phyloP scores from a whole-genome alignment of 2,329 filamentous ascomycete genomes.

The Blumeria hordei region DNA sequence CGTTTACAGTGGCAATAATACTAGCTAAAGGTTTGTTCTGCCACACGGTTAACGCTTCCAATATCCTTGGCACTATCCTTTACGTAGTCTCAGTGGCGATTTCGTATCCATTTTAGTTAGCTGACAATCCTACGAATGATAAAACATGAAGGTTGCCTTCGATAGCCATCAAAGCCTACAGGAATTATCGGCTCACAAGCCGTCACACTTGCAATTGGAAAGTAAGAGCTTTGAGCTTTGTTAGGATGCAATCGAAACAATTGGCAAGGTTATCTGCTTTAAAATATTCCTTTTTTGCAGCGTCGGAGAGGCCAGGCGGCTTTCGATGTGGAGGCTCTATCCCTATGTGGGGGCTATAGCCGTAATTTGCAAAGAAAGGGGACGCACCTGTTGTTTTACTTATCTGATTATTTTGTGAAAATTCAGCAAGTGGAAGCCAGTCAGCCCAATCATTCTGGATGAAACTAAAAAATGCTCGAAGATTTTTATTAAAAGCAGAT shows the following conservation, averaged over 20 bases:
- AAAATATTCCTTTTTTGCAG: not conserved
- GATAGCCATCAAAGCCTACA: too few relatives aligned
- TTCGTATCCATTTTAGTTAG: too few relatives aligned
- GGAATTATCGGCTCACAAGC: too few relatives aligned
- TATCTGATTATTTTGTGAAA: conserved; percentile 4
- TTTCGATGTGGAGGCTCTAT: not conserved
- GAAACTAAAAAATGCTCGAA: conserved; percentile 4
- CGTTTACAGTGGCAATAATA: too few relatives aligned
- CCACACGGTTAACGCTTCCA: too few relatives aligned
- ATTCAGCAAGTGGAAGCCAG: conserved; percentile 6
- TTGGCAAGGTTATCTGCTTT: not conserved
- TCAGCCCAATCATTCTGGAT: conserved; percentile 5
- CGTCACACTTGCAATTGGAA: too few relatives aligned
- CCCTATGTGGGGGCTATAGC: conserved; percentile 1
- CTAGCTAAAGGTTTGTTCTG: too few relatives aligned
- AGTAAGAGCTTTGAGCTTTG: not conserved
- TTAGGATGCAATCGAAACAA: not conserved
- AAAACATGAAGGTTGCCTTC: too few relatives aligned
- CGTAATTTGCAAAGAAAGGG: conserved; percentile 5
- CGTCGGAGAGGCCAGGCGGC: not conserved
- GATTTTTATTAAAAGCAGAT: not conserved
- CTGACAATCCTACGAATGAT: too few relatives aligned
- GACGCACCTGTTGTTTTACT: conserved; percentile 3
- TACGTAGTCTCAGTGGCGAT: too few relatives aligned
- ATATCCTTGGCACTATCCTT: too few relatives aligned